These are phyloP conservation scores for Coemansia sp. DNA, from an alignment of 192 early-diverging fungal species.

Conservation along the genomic window DNA sequence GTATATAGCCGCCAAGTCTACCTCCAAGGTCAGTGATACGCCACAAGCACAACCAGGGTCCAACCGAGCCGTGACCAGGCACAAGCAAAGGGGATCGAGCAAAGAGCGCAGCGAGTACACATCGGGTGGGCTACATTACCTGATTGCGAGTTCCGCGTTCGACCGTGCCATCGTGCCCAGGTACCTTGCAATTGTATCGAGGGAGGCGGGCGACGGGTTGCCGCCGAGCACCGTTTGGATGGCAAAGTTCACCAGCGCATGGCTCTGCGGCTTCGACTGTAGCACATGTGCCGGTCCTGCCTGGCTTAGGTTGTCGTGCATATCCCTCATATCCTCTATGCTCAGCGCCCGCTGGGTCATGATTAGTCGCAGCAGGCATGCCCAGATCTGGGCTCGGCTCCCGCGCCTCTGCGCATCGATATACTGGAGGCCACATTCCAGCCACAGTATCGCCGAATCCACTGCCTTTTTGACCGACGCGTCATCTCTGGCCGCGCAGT, in stretches of 20 bases:
- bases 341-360: slow-evolving; percentile 5
- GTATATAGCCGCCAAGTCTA: too few species aligned
- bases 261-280: background rate
- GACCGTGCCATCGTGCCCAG: background rate
- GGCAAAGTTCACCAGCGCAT: slow-evolving; percentile 13
- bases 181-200: slow-evolving; percentile 6
- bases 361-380: slow-evolving; percentile 8
- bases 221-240: slow-evolving; percentile 1
- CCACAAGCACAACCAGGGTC: too few species aligned
- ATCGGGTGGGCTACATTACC: slow-evolving; percentile 43
- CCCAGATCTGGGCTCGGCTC: slow-evolving; percentile 28
- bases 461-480: background rate
- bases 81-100: too few species aligned
- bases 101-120: too few species aligned
- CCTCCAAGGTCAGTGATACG: too few species aligned
- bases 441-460: slow-evolving; percentile 12
- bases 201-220: background rate
- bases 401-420: background rate
- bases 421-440: slow-evolving; percentile 10
- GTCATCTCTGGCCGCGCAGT: background rate
- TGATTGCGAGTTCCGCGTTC: slow-evolving; percentile 27
- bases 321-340: slow-evolving; percentile 4
- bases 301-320: slow-evolving; percentile 6
- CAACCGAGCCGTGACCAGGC: too few species aligned
- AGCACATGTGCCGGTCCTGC: background rate